Conservation (phyloP, 164 flowering plant genomes). For the Stephania cephalantha region DNA sequence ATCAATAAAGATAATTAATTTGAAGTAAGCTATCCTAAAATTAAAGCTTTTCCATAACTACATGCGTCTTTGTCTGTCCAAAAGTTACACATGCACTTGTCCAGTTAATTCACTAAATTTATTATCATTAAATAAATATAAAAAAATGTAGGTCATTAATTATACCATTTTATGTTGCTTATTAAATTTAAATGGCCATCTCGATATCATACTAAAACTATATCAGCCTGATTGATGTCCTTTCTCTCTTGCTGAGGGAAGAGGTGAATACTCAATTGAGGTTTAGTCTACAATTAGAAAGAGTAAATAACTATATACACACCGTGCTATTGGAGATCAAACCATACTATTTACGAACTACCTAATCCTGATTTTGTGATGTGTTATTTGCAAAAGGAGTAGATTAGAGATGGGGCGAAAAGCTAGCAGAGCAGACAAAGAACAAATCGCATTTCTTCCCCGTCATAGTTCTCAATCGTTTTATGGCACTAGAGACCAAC, state of each 20-base stretch:
- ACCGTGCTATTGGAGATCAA: background rate
- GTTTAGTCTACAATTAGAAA: background rate
- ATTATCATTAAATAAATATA: background rate
- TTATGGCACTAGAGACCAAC: too few species aligned
- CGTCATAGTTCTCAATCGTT: too few species aligned
- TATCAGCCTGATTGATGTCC: background rate
- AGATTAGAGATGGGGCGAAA: too few species aligned
- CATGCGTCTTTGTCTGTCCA: too few species aligned
- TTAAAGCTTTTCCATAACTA: background rate
- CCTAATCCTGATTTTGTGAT: too few species aligned
- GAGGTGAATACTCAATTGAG: background rate
- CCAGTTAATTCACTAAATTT: background rate
- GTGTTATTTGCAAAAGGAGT: too few species aligned
- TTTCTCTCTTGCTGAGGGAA: background rate
- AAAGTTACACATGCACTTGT: too few species aligned
- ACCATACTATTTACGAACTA: too few species aligned
- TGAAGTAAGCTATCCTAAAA: background rate
- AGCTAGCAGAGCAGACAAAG: too few species aligned
- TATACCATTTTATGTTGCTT: background rate
- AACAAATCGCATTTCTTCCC: too few species aligned
- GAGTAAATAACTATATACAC: background rate
- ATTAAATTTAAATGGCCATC: background rate
- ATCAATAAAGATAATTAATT: background rate
- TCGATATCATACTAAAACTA: background rate
- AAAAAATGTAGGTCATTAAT: background rate